Evolutionary conservation across 163 green algal species (phyloP), one percentile per base, ranked within the genome.

Genomic region (Chlamydomonas reinhardtii): DNA sequence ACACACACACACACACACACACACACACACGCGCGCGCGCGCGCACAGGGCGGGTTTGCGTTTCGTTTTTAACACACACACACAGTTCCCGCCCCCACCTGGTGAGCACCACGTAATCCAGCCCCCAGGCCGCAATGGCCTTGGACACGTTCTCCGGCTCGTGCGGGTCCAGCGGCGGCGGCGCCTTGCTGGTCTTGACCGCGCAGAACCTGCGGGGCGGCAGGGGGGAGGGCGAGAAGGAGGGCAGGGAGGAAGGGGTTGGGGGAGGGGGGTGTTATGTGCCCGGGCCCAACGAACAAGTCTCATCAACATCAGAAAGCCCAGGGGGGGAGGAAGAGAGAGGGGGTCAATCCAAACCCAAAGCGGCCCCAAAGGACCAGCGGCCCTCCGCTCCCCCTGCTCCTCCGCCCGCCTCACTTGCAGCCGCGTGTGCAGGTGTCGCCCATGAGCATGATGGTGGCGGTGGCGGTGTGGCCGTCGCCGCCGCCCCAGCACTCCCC

Each of bases 391-490:
- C 59, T 64, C 61, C 61, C 61, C 22, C 61, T 8, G 2, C 62
- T 31, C n/a, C 16, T 17, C 66, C 31, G 34, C 35, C n/a, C n/a
- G 2, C 27, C 76, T 29, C 73, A 93, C 80, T 81, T 90, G 90
- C 96, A 99, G 77, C 97, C 97, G 37, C 97, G 89, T 0, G 97
- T 99, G 94, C 97, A 99, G 14, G 97, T 99, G 93, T 99, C 97
- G 0, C 97, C 98, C 95, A 99, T 98, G 12, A 99, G 90, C 97
- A 99, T 99, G 92, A 99, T 99, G 52, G 98, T 99, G 35, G 98
- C 98, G n/a, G 97, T 99, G 19, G 96, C 97, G 19, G 95, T 97
- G 88, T 97, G 92, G 56, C 95, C 96, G 62, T 99, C 97, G 14
- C 94, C 95, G 14, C 97, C 97, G 48, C 95, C 94, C 97, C 97